Evolutionary conservation across 2,329 filamentous ascomycete species (phyloP).

Genomic region (Fusarium tjaetaba): DNA sequence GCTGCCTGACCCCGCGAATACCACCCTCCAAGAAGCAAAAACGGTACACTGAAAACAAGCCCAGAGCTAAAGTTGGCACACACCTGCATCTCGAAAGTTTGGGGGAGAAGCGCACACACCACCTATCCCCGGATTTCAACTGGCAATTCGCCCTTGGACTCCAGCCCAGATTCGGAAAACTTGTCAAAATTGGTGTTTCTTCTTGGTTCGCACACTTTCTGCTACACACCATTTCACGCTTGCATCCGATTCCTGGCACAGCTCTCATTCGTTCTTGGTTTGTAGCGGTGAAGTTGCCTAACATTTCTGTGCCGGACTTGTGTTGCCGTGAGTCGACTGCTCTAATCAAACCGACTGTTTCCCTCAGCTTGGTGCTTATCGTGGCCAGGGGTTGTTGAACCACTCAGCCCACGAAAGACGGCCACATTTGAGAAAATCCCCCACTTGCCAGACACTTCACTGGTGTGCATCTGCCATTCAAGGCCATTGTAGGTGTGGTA

Average conservation of each 20-base stretch:
- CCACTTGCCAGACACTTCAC: slow-evolving; percentile 1
- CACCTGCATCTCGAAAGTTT: slow-evolving; percentile 20
- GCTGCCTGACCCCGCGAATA: slow-evolving; percentile 27
- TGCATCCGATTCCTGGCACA: slow-evolving; percentile 27
- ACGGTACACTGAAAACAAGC: slow-evolving; percentile 9
- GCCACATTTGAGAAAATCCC: slow-evolving; percentile 15
- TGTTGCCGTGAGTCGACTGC: slow-evolving; percentile 23
- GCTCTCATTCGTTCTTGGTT: slow-evolving; percentile 29
- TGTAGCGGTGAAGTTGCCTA: slow-evolving; percentile 38
- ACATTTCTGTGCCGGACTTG: slow-evolving; percentile 17
- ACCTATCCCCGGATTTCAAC: slow-evolving; percentile 35
- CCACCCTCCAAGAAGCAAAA: slow-evolving; percentile 30
- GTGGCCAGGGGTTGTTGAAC: slow-evolving; percentile 8
- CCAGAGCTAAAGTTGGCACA: slow-evolving; percentile 8
- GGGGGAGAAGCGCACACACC: slow-evolving; percentile 30
- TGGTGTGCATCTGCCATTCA: slow-evolving; percentile 3
- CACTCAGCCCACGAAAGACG: slow-evolving; percentile 25
- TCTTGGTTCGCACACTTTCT: slow-evolving; percentile 27
- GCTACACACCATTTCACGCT: slow-evolving; percentile 31
- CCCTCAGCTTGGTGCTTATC: slow-evolving; percentile 32
- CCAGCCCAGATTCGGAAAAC: slow-evolving; percentile 23
- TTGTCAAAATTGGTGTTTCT: slow-evolving; percentile 23
- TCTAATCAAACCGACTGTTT: slow-evolving; percentile 23
- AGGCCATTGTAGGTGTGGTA: slow-evolving; percentile 6
- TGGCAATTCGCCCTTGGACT: not conserved